Evolutionary conservation across 23 red algal genomes (phyloP).

Genomic region (Gracilaria gracilis): DNA sequence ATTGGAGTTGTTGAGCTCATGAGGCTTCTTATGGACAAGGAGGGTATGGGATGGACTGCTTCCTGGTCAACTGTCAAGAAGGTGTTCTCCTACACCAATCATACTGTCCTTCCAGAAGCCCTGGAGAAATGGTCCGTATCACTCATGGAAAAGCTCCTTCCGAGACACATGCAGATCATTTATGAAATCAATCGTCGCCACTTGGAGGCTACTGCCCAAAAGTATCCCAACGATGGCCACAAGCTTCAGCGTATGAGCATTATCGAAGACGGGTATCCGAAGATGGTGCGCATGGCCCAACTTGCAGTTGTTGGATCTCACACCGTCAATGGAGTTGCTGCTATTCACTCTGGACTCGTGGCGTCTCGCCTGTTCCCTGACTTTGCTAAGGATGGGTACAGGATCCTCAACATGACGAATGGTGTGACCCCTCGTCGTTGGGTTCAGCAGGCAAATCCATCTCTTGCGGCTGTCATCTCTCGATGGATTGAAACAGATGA

Average conservation of each 20-base stretch:
- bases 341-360: conserved; percentile 92
- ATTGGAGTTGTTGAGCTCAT: conserved; percentile 98
- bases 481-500: conserved; percentile 99
- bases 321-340: conserved; percentile 98
- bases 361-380: conserved; percentile 91
- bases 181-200: conserved; percentile 97
- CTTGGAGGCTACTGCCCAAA: conserved; percentile 78
- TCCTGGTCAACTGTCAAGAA: conserved; percentile 86
- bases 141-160: conserved; percentile 97
- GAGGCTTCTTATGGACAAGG: conserved; percentile 90
- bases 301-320: conserved; percentile 98
- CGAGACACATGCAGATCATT: conserved; percentile 99
- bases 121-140: conserved; percentile 98
- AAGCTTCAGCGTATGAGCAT: conserved; percentile 94
- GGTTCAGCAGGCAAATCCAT: conserved; percentile 96
- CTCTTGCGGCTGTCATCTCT: conserved; percentile 86
- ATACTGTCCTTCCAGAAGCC: conserved; percentile 99
- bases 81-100: conserved; percentile 99
- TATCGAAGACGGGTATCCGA: conserved; percentile 98
- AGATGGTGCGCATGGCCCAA: conserved; percentile 99
- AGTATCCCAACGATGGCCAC: conserved; percentile 89
- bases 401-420: conserved; percentile 99
- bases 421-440: conserved; percentile 98
- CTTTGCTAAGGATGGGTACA: conserved; percentile 84
- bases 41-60: conserved; percentile 93